Evolutionary conservation across 345 rosid genomes (phyloP).

Genomic region (Nasturtium officinale): DNA sequence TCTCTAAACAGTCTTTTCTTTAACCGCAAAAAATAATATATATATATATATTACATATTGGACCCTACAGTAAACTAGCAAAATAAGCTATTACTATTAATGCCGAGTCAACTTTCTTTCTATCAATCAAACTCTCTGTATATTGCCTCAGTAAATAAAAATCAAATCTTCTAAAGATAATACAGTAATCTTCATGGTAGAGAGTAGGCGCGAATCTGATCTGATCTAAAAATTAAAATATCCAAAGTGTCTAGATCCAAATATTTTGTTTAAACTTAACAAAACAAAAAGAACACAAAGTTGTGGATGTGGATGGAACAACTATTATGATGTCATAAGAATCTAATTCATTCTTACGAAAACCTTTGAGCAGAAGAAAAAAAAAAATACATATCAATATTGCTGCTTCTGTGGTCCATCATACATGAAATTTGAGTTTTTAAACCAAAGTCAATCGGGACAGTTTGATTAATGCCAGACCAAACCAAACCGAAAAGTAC

Average conservation of each 20-base stretch:
- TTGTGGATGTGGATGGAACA: neutral
- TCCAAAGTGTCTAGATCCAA: too few species aligned
- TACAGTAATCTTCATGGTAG: too few species aligned
- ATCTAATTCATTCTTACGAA: neutral
- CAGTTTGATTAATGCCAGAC: neutral
- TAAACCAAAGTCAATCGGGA: neutral
- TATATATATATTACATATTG: too few species aligned
- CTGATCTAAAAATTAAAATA: too few species aligned
- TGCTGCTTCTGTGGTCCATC: neutral
- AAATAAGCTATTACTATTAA: too few species aligned
- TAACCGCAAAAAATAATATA: too few species aligned
- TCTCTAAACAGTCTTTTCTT: neutral
- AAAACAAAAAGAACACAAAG: neutral
- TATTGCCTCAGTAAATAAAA: neutral
- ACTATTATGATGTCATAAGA: neutral
- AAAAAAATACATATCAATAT: neutral
- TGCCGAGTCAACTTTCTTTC: too few species aligned
- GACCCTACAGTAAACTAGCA: too few species aligned
- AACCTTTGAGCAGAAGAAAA: too few species aligned
- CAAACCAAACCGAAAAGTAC: slow-evolving; percentile 8
- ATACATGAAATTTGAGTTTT: neutral
- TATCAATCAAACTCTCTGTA: too few species aligned
- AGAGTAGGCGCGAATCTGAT: too few species aligned
- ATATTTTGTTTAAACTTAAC: neutral
- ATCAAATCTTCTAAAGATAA: neutral